These are phyloP conservation scores for Pseudogymnoascus sp. DNA, from an alignment of 2,329 filamentous ascomycete species.

Conservation along the genomic window DNA sequence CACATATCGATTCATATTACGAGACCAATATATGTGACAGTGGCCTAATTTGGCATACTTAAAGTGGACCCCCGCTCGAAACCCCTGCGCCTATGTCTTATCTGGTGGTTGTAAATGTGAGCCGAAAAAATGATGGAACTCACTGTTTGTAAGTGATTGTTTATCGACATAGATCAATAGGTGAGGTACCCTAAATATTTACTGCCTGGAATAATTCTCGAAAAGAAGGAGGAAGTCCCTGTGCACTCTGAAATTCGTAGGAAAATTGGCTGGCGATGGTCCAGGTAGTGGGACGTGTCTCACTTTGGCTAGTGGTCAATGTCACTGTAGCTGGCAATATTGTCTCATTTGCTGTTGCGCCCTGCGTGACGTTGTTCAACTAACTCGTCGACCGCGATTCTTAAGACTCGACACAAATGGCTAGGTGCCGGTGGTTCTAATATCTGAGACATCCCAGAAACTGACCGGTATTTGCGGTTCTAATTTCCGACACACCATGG, in stretches of 20 bases:
- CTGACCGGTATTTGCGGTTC: not conserved
- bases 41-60: not conserved
- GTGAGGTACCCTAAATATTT: not conserved
- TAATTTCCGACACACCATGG: not conserved
- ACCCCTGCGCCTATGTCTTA: not conserved
- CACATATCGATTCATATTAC: not conserved
- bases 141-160: not conserved
- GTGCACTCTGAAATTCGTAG: not conserved
- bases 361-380: not conserved
- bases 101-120: not conserved
- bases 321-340: not conserved
- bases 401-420: not conserved
- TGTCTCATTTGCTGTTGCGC: not conserved
- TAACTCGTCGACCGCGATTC: not conserved
- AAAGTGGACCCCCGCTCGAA: not conserved
- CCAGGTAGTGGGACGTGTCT: not conserved
- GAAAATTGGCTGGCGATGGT: not conserved
- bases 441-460: not conserved
- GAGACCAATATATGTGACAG: not conserved
- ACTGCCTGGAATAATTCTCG: not conserved
- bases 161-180: not conserved
- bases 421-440: not conserved
- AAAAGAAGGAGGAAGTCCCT: not conserved
- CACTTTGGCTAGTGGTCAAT: not conserved
- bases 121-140: not conserved